Evolutionary conservation across 2,329 filamentous ascomycete species (phyloP).

Genomic region (Colletotrichum gloeosporioides): DNA sequence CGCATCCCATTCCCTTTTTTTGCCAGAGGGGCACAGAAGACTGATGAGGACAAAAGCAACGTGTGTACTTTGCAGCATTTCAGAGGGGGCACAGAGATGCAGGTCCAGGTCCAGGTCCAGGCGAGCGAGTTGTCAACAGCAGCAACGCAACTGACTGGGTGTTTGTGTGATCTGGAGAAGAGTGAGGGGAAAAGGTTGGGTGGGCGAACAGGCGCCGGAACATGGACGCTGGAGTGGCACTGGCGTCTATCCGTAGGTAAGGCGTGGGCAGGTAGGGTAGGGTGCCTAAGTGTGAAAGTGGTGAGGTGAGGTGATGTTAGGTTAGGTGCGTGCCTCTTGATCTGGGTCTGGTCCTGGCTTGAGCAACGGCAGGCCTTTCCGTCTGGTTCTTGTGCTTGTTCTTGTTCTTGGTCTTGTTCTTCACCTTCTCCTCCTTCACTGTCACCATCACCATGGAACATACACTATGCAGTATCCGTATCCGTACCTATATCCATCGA

Average conservation of each 20-base stretch:
- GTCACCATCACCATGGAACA: background rate
- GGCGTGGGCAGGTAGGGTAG: background rate
- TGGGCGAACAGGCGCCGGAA: background rate
- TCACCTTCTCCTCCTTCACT: background rate
- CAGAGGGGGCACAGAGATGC: background rate
- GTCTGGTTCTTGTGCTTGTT: background rate
- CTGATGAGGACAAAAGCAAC: background rate
- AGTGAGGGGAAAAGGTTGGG: background rate
- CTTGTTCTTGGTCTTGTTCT: background rate
- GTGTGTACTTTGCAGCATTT: background rate
- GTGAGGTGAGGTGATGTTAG: background rate
- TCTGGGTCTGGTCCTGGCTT: background rate
- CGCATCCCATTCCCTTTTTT: background rate
- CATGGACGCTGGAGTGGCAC: background rate
- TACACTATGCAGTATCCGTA: background rate
- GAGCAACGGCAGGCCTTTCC: background rate
- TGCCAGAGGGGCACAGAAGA: background rate
- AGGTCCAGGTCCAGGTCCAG: background rate
- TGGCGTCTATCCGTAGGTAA: background rate
- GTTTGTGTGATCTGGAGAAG: background rate
- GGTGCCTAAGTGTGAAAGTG: background rate
- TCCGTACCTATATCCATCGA: background rate
- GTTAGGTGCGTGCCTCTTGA: background rate
- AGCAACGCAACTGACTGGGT: background rate
- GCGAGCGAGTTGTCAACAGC: background rate